These are phyloP conservation scores for Phytophthora gonapodyides DNA, from an alignment of 352 stramenopile genomes.

Conservation along the genomic window DNA sequence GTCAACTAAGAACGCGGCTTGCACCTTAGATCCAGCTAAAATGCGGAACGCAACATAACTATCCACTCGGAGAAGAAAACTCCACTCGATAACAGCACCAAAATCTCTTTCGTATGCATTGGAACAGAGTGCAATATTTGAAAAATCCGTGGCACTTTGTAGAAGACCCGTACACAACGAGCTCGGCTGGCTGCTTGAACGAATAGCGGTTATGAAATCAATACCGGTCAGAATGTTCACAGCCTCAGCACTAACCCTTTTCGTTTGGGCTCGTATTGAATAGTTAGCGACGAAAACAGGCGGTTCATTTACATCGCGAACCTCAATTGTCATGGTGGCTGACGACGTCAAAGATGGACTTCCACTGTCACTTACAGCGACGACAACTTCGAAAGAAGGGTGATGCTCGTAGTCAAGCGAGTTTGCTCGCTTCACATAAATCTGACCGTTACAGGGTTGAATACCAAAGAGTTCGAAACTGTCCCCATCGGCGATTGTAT, in stretches of 20 bases:
- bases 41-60: conserved; percentile 20
- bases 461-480: conserved; percentile 48
- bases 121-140: conserved; percentile 5
- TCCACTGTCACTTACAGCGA: conserved; percentile 52
- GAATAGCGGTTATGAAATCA: conserved; percentile 19
- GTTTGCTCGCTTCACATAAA: conserved; percentile 44
- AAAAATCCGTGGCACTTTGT: conserved; percentile 12
- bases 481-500: conserved; percentile 33
- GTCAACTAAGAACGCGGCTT: conserved; percentile 20
- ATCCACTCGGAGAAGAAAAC: conserved; percentile 15
- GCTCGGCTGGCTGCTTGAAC: conserved; percentile 9
- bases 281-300: conserved; percentile 42
- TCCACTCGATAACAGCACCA: conserved; percentile 19
- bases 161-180: conserved; percentile 17
- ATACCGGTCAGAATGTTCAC: conserved; percentile 6
- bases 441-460: conserved; percentile 51
- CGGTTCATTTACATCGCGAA: conserved; percentile 52
- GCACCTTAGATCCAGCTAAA: conserved; percentile 6
- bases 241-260: background rate
- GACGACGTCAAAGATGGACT: conserved; percentile 34
- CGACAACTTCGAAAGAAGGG: conserved; percentile 18
- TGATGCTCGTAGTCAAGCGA: conserved; percentile 49
- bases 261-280: conserved; percentile 17
- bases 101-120: conserved; percentile 9
- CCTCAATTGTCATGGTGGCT: conserved; percentile 28